phyloP scores from a whole-genome alignment of 257 asterid species.

The Penstemon barbatus region DNA sequence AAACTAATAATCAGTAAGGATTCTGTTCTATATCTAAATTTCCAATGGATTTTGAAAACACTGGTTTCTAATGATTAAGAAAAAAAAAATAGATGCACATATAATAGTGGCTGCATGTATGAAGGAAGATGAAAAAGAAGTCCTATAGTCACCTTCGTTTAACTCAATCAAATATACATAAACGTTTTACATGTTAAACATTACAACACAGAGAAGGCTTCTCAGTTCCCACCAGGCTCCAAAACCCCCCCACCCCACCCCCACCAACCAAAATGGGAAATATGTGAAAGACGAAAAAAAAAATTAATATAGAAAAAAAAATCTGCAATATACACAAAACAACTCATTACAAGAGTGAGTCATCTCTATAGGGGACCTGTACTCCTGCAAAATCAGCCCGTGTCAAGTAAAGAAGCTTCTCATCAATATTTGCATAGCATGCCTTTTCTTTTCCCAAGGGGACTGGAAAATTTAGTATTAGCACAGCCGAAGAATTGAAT shows the following conservation, averaged over 20 bases:
- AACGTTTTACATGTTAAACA: slow-evolving; percentile 38
- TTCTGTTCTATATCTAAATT: too few species aligned
- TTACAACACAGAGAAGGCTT: slow-evolving; percentile 28
- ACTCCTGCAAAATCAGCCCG: slow-evolving; percentile 31
- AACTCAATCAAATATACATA: slow-evolving; percentile 35
- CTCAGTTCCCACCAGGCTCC: neutral
- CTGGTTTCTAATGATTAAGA: too few species aligned
- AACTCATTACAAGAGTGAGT: slow-evolving; percentile 6
- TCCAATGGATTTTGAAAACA: too few species aligned
- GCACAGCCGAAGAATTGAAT: neutral
- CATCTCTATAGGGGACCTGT: slow-evolving; percentile 28
- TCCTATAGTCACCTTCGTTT: slow-evolving; percentile 8
- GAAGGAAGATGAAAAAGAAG: neutral
- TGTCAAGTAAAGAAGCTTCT: slow-evolving; percentile 25
- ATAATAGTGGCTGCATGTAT: neutral
- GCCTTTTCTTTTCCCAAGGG: slow-evolving; percentile 8
- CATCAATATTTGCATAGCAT: neutral
- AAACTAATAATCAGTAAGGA: too few species aligned
- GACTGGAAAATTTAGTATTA: neutral
- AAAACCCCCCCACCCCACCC: neutral
- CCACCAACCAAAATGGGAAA: slow-evolving; percentile 11
- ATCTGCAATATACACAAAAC: slow-evolving; percentile 40
- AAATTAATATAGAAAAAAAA: neutral
- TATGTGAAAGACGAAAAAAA: neutral
- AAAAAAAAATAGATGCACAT: neutral